Evolutionary conservation across 176 grass and related monocot species (phyloP).

Genomic region (Aechmea fasciata): DNA sequence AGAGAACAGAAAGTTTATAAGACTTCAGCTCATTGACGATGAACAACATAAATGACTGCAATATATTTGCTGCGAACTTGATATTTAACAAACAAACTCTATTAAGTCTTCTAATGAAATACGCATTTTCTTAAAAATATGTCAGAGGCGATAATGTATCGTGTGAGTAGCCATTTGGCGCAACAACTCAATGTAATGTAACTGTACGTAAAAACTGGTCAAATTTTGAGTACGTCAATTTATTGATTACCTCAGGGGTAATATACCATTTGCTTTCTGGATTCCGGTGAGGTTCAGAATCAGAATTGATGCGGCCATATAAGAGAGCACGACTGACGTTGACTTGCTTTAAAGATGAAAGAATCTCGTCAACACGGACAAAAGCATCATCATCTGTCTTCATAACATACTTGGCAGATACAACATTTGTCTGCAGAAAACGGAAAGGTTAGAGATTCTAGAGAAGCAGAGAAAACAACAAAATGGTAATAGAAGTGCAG

Average conservation of each 20-base stretch:
- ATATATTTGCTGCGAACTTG: not conserved
- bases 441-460: slow-evolving; percentile 9
- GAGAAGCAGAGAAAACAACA: slow-evolving; percentile 14
- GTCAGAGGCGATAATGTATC: not conserved
- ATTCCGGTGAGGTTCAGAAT: slow-evolving; percentile 88
- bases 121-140: not conserved
- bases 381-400: slow-evolving; percentile 99
- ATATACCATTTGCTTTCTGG: slow-evolving; percentile 97
- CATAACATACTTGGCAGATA: slow-evolving; percentile 90
- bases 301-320: slow-evolving; percentile 83
- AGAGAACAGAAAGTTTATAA: slow-evolving; percentile 15
- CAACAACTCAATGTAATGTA: not conserved
- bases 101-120: not conserved
- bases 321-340: slow-evolving; percentile 66
- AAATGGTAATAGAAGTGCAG: slow-evolving; percentile 5
- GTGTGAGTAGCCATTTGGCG: slow-evolving; percentile 5
- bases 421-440: slow-evolving; percentile 55
- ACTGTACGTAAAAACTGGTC: too few species aligned
- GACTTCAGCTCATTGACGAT: not conserved
- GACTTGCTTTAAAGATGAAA: slow-evolving; percentile 43
- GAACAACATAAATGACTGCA: slow-evolving; percentile 8
- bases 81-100: not conserved
- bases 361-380: slow-evolving; percentile 90
- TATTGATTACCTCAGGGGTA: slow-evolving; percentile 54
- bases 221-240: not conserved